Evolutionary conservation across 2,329 filamentous ascomycete genomes (phyloP).

Genomic region (Cladophialophora exuberans): DNA sequence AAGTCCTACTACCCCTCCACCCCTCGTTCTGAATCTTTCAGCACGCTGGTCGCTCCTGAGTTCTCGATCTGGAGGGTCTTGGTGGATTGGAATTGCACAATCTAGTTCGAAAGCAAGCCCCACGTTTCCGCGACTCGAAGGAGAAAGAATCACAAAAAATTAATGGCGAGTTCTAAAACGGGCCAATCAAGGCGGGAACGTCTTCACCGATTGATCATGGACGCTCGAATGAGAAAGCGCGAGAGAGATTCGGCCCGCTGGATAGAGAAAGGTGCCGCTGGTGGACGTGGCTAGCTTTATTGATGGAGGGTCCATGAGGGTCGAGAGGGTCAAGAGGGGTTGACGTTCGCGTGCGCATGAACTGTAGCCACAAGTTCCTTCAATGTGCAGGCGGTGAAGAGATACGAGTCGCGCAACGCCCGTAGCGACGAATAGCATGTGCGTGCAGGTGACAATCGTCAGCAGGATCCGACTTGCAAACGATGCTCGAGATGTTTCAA

Average conservation of each 20-base stretch:
- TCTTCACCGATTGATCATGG: constrained; percentile 25
- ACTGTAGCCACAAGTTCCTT: constrained; percentile 23
- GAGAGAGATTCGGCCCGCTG: constrained; percentile 26
- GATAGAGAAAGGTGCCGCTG: constrained; percentile 26
- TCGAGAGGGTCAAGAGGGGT: too few species aligned
- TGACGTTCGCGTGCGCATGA: constrained; percentile 20
- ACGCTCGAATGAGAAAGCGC: constrained; percentile 22
- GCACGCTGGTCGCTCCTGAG: background rate
- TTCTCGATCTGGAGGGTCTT: constrained; percentile 5
- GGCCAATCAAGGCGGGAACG: constrained; percentile 21
- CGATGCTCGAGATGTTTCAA: too few species aligned
- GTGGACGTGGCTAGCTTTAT: constrained; percentile 11
- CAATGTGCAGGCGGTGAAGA: constrained; percentile 23
- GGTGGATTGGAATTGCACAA: constrained; percentile 21
- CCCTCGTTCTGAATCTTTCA: constrained; percentile 12
- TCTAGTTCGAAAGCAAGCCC: constrained; percentile 15
- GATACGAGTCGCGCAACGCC: background rate
- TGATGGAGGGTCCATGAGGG: constrained; percentile 17
- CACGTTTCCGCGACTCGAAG: constrained; percentile 16
- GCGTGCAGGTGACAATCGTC: constrained; percentile 3
- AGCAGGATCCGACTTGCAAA: too few species aligned
- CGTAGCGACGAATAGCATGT: constrained; percentile 9
- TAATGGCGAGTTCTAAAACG: constrained; percentile 9
- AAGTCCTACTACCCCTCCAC: constrained; percentile 30
- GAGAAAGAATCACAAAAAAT: constrained; percentile 10